A percentile compares a stretch with the other conserved stretches of the same genome.
These are phyloP conservation scores for Gloeostereum incarnatum DNA, from an alignment of 768 basidiomycete genomes.

Conservation along the genomic window DNA sequence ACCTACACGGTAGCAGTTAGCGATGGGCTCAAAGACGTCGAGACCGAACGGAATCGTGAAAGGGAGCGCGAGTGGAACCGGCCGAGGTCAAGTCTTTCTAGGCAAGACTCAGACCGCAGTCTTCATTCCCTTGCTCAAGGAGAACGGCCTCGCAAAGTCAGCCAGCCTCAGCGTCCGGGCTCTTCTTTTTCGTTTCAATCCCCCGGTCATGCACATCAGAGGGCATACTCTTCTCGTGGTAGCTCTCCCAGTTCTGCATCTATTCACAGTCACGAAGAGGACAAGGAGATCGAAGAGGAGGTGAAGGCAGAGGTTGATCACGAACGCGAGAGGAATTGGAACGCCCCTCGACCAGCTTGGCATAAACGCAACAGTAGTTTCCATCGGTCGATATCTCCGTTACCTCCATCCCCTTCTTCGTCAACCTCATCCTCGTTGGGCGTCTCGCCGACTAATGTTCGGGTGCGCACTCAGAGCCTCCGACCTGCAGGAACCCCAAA, in stretches of 20 bases:
- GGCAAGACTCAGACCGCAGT: constrained; percentile 35
- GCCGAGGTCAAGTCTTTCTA: constrained; percentile 22
- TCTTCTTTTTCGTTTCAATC: constrained; percentile 15
- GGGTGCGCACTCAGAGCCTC: constrained; percentile 14
- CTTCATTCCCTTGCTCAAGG: constrained; percentile 20
- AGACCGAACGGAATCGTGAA: constrained; percentile 33
- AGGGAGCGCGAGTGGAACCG: constrained; percentile 52
- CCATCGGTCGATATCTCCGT: constrained; percentile 8
- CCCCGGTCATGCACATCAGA: constrained; percentile 21
- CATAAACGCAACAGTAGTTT: constrained; percentile 6
- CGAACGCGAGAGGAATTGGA: constrained; percentile 63
- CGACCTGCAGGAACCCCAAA: constrained; percentile 9
- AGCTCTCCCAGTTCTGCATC: constrained; percentile 36
- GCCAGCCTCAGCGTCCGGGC: constrained; percentile 29
- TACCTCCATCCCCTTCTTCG: constrained; percentile 9
- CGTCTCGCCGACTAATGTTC: too few relatives aligned
- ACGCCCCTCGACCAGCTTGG: constrained; percentile 57
- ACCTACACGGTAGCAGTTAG: constrained; percentile 23
- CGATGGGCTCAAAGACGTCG: constrained; percentile 31
- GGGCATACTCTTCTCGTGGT: constrained; percentile 24
- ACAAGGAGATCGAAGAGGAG: constrained; percentile 19
- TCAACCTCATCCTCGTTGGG: constrained; percentile 10
- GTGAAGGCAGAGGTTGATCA: constrained; percentile 27
- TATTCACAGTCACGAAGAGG: constrained; percentile 18
- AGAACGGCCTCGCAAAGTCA: constrained; percentile 22